Evolutionary conservation across 305 asterid species (phyloP).

Genomic region (Fraxinus xanthoxyloides): DNA sequence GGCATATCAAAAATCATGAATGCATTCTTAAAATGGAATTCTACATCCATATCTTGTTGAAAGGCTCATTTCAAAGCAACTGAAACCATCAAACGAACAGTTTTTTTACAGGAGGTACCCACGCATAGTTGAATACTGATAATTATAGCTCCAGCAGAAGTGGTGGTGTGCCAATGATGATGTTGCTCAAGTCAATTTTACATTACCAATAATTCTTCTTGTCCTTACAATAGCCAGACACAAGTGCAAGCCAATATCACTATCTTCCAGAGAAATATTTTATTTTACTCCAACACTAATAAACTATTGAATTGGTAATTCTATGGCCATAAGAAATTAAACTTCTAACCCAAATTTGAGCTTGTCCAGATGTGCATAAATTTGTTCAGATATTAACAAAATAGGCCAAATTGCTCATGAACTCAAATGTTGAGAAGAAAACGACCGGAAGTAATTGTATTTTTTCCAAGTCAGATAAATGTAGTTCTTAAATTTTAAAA

Average conservation of each 20-base stretch:
- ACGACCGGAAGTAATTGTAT: background rate
- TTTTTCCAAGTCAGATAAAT: constrained; percentile 4
- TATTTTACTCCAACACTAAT: background rate
- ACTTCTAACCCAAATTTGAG: background rate
- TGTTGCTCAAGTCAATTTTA: background rate
- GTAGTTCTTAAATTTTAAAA: constrained; percentile 1
- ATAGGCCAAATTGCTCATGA: background rate
- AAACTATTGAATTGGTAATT: background rate
- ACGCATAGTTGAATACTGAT: background rate
- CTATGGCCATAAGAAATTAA: background rate
- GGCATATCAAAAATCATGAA: background rate
- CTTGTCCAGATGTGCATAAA: background rate
- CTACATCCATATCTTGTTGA: constrained; percentile 7
- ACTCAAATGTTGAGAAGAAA: background rate
- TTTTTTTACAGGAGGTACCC: background rate
- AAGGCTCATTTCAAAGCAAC: constrained; percentile 6
- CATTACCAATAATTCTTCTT: background rate
- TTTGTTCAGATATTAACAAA: background rate
- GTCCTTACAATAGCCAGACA: background rate
- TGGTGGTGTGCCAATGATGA: background rate
- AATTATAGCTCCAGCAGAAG: background rate
- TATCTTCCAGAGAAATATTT: background rate
- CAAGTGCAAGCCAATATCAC: background rate
- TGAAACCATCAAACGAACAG: background rate
- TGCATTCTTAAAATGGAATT: constrained; percentile 14